Percentiles rank a stretch among this genome's conserved stretches.
These are phyloP conservation scores for Paramecium octaurelia DNA, from an alignment of 73 alveolate genomes.

Conservation along the genomic window DNA sequence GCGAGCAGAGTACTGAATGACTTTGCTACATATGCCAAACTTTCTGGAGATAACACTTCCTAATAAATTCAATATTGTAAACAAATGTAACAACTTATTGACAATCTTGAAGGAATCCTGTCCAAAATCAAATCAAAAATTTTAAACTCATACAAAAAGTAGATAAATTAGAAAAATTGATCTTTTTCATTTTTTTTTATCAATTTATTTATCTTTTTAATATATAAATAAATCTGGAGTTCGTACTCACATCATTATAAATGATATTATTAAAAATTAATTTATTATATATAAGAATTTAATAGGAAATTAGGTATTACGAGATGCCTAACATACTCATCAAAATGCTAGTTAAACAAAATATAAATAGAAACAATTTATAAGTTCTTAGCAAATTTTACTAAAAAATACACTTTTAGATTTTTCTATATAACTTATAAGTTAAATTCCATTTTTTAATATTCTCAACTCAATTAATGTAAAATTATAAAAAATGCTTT, in stretches of 20 bases:
- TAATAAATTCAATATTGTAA: not conserved
- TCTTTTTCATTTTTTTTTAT: not conserved
- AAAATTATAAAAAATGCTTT: too few species aligned
- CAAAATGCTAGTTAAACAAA: too few species aligned
- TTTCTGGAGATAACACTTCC: not conserved
- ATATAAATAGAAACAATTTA: too few species aligned
- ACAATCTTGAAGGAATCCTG: not conserved
- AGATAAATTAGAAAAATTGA: not conserved
- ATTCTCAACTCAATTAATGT: too few species aligned
- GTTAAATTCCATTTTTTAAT: too few species aligned
- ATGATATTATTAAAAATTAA: not conserved
- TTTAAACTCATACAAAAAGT: not conserved
- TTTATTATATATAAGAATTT: not conserved
- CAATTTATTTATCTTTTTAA: not conserved
- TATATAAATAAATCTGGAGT: not conserved
- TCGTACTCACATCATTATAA: not conserved
- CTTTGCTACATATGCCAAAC: not conserved
- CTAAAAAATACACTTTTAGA: too few species aligned
- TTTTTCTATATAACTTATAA: too few species aligned
- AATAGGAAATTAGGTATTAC: too few species aligned
- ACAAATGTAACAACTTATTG: not conserved
- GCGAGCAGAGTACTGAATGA: not conserved
- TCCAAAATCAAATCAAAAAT: not conserved
- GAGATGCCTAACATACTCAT: too few species aligned
- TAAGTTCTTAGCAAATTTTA: too few species aligned